Evolutionary conservation across 164 flowering plant genomes (phyloP), one percentile per base, ranked within the genome.

Genomic region (Annona cherimola): DNA sequence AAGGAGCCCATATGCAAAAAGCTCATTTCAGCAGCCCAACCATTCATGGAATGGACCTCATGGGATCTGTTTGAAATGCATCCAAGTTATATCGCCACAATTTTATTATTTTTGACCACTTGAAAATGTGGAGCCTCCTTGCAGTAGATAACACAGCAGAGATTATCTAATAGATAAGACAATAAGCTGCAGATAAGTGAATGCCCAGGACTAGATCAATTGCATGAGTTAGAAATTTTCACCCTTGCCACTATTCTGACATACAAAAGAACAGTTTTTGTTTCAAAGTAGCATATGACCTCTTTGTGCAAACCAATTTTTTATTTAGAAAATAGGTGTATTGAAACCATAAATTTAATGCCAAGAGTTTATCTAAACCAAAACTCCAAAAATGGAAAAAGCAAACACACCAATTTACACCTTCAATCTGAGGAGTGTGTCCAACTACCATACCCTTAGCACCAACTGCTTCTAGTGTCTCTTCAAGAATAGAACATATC

Each of bases 361-460:
- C 57, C 66, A 35, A 12, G 41, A 60, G 8, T 61, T 57, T 70
- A 40, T 45, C 35, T 41, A 55, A 68, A 64, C 7, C 55, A 67
- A 63, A 64, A 4, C 3, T 35, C 60, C 60, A 77, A 11, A 44
- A 59, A 64, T 54, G 43, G 63, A 20, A 5, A 67, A 11, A 40
- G n/a, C 68, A n/a, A 41, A 1, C 67, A 19, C 85, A 92, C 98
- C 99, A 89, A 74, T 95, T 95, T 54, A 83, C 89, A 68, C 99
- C 97, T 42, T 79, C 72, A 68, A 72, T 70, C 77, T 95, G 98
- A 74, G 99, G 99, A 73, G 98, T 95, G 78, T 91, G 98, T 69
- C 99, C 98, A n/a, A 95, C 98, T 57, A 95, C 94, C 96, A 92
- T 92, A 55, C 84, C 95, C 80, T 88, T 92, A 35, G 94, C 99